These are phyloP conservation scores for Aspergillus nanangensis DNA, from an alignment of 495 filamentous ascomycete genomes.

Conservation along the genomic window DNA sequence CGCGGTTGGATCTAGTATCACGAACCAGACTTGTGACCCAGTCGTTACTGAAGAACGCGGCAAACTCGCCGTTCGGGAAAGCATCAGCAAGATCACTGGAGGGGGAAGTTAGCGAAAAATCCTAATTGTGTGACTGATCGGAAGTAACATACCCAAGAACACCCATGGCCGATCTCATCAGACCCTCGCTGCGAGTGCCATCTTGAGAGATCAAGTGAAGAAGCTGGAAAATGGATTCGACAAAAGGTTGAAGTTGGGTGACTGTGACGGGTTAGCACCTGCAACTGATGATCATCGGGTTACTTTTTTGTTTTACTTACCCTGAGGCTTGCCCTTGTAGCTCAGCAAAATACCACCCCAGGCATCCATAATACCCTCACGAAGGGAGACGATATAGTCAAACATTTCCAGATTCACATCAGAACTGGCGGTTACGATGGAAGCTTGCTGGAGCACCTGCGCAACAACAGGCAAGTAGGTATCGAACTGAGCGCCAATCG, in stretches of 20 bases:
- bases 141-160: constrained; percentile 75
- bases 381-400: constrained; percentile 89
- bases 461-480: constrained; percentile 88
- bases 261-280: constrained; percentile 41
- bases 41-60: constrained; percentile 76
- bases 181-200: constrained; percentile 78
- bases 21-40: constrained; percentile 86
- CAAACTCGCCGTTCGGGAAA: constrained; percentile 85
- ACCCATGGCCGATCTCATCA: constrained; percentile 91
- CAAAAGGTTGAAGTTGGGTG: constrained; percentile 64
- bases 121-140: neutral
- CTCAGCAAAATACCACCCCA: constrained; percentile 95
- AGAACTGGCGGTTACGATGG: constrained; percentile 64
- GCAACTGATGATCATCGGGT: constrained; percentile 15
- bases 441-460: constrained; percentile 89
- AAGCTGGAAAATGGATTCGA: constrained; percentile 85
- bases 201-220: constrained; percentile 79
- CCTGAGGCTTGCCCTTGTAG: constrained; percentile 65
- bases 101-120: constrained; percentile 13
- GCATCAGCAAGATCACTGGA: constrained; percentile 88
- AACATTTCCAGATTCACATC: constrained; percentile 84
- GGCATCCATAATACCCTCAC: constrained; percentile 98
- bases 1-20: constrained; percentile 79
- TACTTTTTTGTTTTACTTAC: no score
- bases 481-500: constrained; percentile 88